A percentile compares a stretch with the other conserved stretches of the same genome.
These are phyloP conservation scores for Diaporthe sp. DNA, from an alignment of 2,329 filamentous ascomycete genomes.

Conservation along the genomic window DNA sequence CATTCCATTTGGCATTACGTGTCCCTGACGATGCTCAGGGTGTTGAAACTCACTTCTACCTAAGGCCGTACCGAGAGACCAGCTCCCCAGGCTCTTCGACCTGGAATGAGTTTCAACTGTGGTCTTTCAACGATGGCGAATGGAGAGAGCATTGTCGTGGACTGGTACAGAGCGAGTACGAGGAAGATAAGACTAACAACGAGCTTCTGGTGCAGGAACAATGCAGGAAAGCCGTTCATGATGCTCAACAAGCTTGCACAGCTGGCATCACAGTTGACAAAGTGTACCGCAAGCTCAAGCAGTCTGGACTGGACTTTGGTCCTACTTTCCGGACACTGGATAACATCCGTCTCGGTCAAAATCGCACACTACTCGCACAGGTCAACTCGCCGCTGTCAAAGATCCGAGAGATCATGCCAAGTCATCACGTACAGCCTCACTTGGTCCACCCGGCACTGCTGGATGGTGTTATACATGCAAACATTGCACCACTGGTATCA, in stretches of 20 bases:
- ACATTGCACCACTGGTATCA: constrained; percentile 26
- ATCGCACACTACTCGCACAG: constrained; percentile 24
- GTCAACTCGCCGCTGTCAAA: constrained; percentile 28
- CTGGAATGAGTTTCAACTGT: constrained; percentile 42
- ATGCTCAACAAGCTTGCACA: neutral
- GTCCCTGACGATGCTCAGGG: constrained; percentile 37
- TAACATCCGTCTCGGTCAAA: constrained; percentile 27
- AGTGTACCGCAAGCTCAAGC: constrained; percentile 35
- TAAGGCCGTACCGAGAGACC: constrained; percentile 36
- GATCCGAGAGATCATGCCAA: constrained; percentile 37
- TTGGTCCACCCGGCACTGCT: constrained; percentile 30
- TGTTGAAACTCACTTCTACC: constrained; percentile 37
- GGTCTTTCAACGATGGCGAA: constrained; percentile 37
- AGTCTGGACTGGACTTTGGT: constrained; percentile 37
- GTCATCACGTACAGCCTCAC: constrained; percentile 36
- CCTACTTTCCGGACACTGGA: constrained; percentile 36
- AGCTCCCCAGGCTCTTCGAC: constrained; percentile 2
- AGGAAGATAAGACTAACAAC: neutral
- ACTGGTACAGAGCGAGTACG: constrained; percentile 34
- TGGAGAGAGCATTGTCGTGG: constrained; percentile 42
- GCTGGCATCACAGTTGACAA: constrained; percentile 30
- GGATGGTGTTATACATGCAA: constrained; percentile 31
- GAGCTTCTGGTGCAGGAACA: constrained; percentile 8
- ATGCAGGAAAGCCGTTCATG: neutral
- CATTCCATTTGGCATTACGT: constrained; percentile 39